Evolutionary conservation across 2,329 filamentous ascomycete genomes (phyloP).

Genomic region (Pseudogymnoascus sp.): DNA sequence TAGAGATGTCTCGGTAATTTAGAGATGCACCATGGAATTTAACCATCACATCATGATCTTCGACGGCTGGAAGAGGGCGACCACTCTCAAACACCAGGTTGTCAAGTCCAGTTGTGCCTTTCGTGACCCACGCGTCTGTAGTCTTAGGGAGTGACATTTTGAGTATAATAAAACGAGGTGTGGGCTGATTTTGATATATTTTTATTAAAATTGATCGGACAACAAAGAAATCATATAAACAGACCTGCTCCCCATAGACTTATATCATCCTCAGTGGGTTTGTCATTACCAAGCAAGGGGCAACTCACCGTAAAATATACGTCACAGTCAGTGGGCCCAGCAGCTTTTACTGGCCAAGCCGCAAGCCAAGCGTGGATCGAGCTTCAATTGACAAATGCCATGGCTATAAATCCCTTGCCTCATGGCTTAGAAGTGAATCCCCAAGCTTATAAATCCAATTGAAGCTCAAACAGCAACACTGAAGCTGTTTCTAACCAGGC

Average conservation of each 20-base stretch:
- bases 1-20: conserved; percentile 34
- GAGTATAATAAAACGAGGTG: not conserved
- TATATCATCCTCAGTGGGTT: not conserved
- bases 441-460: not conserved
- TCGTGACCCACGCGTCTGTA: conserved; percentile 40
- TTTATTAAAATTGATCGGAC: not conserved
- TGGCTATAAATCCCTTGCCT: not conserved
- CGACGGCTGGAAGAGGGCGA: conserved; percentile 34
- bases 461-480: not conserved
- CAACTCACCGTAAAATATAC: not conserved
- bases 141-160: conserved; percentile 21
- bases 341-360: not conserved
- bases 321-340: not conserved
- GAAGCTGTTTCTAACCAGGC: conserved; percentile 15
- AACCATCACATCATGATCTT: conserved; percentile 49
- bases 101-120: conserved; percentile 42
- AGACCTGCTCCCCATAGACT: not conserved
- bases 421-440: not conserved
- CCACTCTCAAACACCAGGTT: conserved; percentile 36
- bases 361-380: not conserved
- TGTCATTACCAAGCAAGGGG: not conserved
- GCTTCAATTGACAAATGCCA: not conserved
- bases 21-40: conserved; percentile 37
- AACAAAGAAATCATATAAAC: not conserved
- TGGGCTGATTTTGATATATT: not conserved